A percentile compares a stretch with the other conserved stretches of the same genome.
phyloP scores from a whole-genome alignment of 805 yeast genomes.

The Yamadazyma akitaensis region DNA sequence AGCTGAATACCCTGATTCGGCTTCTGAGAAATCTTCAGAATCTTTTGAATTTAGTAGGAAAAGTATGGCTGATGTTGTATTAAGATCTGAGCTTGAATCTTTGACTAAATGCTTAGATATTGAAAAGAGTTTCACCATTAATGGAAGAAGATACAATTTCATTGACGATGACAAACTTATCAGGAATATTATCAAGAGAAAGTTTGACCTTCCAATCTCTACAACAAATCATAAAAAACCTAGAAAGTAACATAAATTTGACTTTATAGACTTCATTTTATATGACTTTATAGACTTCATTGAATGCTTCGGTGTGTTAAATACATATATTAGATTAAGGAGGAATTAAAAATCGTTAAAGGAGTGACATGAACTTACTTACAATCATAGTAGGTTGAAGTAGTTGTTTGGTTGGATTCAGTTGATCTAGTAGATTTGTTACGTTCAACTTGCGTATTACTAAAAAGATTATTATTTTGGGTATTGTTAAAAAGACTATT shows the following conservation, averaged over 20 bases:
- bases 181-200: slow-evolving; percentile 55
- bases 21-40: slow-evolving; percentile 18
- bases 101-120: slow-evolving; percentile 38
- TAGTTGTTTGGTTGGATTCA: not conserved
- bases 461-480: too few relatives aligned
- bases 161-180: slow-evolving; percentile 60
- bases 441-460: not conserved
- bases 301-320: not conserved
- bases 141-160: slow-evolving; percentile 30
- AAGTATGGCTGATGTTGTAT: slow-evolving; percentile 52
- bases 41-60: slow-evolving; percentile 17
- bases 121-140: slow-evolving; percentile 22
- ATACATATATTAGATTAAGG: not conserved
- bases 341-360: not conserved
- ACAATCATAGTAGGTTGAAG: not conserved
- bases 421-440: not conserved
- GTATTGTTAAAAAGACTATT: not conserved
- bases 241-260: not conserved
- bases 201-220: slow-evolving; percentile 11
- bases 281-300: not conserved
- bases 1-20: slow-evolving; percentile 46
- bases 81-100: slow-evolving; percentile 54
- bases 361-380: not conserved
- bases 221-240: not conserved
- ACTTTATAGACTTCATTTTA: not conserved